Evolutionary conservation across 768 basidiomycete species (phyloP).

Genomic region (Lactarius trivialis): DNA sequence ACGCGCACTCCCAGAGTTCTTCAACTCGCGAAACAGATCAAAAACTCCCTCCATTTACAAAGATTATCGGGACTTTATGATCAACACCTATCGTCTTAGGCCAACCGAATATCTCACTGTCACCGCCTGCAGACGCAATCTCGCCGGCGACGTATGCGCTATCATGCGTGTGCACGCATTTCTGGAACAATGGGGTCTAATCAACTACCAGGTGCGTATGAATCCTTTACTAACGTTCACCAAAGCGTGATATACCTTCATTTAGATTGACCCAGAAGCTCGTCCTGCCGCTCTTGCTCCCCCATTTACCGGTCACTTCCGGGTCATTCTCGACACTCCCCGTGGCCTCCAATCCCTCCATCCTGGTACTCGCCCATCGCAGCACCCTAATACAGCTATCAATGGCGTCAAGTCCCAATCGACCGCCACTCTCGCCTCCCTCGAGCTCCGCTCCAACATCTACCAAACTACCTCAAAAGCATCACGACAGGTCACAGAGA

Average conservation of each 20-base stretch:
- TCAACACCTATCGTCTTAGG: conserved; percentile 93
- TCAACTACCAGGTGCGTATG: conserved; percentile 88
- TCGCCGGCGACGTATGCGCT: conserved; percentile 97
- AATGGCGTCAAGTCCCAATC: conserved; percentile 42
- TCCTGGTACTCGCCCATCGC: conserved; percentile 60
- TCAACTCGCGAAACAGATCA: conserved; percentile 88
- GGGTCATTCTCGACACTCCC: conserved; percentile 94
- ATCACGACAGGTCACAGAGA: conserved; percentile 58
- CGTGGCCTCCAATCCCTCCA: conserved; percentile 93
- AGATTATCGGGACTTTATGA: conserved; percentile 99
- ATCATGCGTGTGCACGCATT: conserved; percentile 99
- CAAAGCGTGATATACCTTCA: conserved; percentile 7
- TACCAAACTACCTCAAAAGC: conserved; percentile 85
- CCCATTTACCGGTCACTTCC: conserved; percentile 98
- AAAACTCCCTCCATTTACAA: conserved; percentile 98
- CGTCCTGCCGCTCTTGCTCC: conserved; percentile 91
- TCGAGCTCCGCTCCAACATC: conserved; percentile 82
- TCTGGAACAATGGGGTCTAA: conserved; percentile 96
- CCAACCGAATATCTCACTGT: conserved; percentile 96
- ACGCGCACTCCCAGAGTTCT: conserved; percentile 94
- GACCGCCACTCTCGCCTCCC: conserved; percentile 54
- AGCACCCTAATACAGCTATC: conserved; percentile 34
- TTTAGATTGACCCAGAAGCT: conserved; percentile 92
- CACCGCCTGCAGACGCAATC: conserved; percentile 90
- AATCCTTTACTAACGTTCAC: background rate